Conservation (phyloP, 2,329 filamentous ascomycete genomes). For the Epichloe sp. region DNA sequence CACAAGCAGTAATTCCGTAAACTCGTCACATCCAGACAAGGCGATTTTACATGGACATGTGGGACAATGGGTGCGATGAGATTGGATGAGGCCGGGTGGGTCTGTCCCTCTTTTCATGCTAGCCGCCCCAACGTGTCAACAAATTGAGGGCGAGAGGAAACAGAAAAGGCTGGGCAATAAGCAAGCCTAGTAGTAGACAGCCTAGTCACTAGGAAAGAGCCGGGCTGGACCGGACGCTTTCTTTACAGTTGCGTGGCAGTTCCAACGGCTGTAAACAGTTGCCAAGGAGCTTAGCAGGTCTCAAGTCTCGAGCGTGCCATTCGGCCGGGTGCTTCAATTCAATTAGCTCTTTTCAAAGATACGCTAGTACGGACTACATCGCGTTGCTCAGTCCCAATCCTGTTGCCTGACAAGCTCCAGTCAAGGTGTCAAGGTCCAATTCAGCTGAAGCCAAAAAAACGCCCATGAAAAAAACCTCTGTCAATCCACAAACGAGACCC, state of each 20-base stretch:
- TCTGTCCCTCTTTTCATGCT: no score
- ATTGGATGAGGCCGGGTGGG: no score
- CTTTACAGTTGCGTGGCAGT: not conserved
- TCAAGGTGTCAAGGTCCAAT: not conserved
- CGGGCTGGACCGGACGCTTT: not conserved
- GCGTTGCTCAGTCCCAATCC: not conserved
- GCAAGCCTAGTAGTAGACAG: not conserved
- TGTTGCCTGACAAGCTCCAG: not conserved
- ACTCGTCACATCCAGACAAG: no score
- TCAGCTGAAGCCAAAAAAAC: not conserved
- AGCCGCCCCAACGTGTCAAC: not conserved
- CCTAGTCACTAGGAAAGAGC: no score
- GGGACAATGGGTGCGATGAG: no score
- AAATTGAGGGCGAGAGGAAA: not conserved
- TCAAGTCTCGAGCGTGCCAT: not conserved
- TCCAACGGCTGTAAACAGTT: not conserved
- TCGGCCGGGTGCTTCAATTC: no score
- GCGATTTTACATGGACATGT: no score
- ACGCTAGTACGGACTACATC: no score
- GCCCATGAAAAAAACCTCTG: not conserved
- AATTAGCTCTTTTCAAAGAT: not conserved
- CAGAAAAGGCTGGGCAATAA: not conserved
- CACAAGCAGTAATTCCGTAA: no score
- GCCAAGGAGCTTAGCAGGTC: not conserved
- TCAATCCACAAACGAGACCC: not conserved